Evolutionary conservation across 1,139 yeast species (phyloP).

Genomic region (Taiozyma sp.): DNA sequence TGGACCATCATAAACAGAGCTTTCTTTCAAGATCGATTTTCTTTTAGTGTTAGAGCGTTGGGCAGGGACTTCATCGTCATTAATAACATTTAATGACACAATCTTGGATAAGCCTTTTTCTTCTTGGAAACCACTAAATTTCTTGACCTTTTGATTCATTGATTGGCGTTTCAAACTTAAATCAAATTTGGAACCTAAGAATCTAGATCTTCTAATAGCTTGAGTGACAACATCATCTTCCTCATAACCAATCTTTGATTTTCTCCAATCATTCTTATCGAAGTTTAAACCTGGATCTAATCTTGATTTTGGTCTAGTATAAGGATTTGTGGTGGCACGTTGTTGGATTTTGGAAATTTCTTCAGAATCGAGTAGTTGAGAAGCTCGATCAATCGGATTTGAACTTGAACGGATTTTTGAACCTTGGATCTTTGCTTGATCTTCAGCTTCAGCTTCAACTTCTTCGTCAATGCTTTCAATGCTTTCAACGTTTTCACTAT

Average conservation of each 20-base stretch:
- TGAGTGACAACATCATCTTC: slow-evolving; percentile 22
- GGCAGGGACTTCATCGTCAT: slow-evolving; percentile 10
- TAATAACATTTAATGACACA: slow-evolving; percentile 9
- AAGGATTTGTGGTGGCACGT: slow-evolving; percentile 34
- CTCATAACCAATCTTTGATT: slow-evolving; percentile 14
- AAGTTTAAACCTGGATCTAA: slow-evolving; percentile 52
- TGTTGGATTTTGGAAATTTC: slow-evolving; percentile 28
- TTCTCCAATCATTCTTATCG: slow-evolving; percentile 21
- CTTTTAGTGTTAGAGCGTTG: slow-evolving; percentile 19
- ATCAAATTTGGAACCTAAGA: slow-evolving; percentile 37
- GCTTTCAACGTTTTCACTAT: slow-evolving; percentile 5
- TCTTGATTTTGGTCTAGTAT: slow-evolving; percentile 61
- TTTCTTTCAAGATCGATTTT: slow-evolving; percentile 5
- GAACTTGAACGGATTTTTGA: slow-evolving; percentile 31
- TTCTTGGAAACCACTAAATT: slow-evolving; percentile 39
- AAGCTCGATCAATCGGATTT: slow-evolving; percentile 27
- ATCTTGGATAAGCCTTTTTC: slow-evolving; percentile 10
- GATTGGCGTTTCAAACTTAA: slow-evolving; percentile 20
- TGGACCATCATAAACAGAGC: slow-evolving; percentile 27
- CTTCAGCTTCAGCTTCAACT: slow-evolving; percentile 12
- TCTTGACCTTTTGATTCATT: slow-evolving; percentile 37
- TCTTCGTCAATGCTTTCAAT: slow-evolving; percentile 10
- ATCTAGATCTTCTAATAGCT: slow-evolving; percentile 37
- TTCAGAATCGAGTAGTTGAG: slow-evolving; percentile 20
- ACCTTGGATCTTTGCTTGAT: slow-evolving; percentile 8